Evolutionary conservation across 2,329 filamentous ascomycete genomes (phyloP), one percentile per base, ranked within the genome.

Genomic region (Aspergillus felis): DNA sequence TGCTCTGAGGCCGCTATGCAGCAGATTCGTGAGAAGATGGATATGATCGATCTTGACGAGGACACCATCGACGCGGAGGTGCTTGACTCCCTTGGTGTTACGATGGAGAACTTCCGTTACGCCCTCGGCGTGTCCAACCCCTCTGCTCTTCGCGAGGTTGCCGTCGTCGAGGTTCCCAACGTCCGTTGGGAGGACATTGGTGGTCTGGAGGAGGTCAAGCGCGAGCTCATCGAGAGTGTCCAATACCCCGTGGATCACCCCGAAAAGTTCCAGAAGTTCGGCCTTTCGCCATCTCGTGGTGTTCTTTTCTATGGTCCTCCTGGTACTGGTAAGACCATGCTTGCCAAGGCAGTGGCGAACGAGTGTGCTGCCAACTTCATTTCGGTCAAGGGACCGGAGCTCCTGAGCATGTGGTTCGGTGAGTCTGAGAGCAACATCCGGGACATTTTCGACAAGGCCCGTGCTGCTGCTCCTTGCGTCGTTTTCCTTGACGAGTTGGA

Each of bases 21-120:
- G 78, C 94, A 99, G 81, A 99, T 99, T 78, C 93, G 94, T 81
- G 94, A 99, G 81, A 99, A 99, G 89, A 99, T 99, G 94, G 94
- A 99, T 74, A 86, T 99, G 64, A 99, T 99, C 67, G 94, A 99
- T 78, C 85, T 99, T 35, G 94, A 99, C 64, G 94, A 99, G 81
- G 94, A 99, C 73, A 99, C 94, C 61, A 99, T 99, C 62, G 94
- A 99, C 70, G 94, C 94, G 29, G 94, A 99, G 81, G 94, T 99
- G 53, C 86, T 99, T 55, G 94, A 99, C 79, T 97, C 94, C 49
- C 87, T 99, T 50, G 94, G 94, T 75, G 94, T 99, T 51, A 99
- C 94, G 61, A 97, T 97, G 91, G 94, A 99, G 79, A 99, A 99
- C 86, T 99, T 99, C 91, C 90, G 92, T 69, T 99, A 96, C 71